Conservation (phyloP, 306 rosid species). For the Sphenostylis stenocarpa region DNA sequence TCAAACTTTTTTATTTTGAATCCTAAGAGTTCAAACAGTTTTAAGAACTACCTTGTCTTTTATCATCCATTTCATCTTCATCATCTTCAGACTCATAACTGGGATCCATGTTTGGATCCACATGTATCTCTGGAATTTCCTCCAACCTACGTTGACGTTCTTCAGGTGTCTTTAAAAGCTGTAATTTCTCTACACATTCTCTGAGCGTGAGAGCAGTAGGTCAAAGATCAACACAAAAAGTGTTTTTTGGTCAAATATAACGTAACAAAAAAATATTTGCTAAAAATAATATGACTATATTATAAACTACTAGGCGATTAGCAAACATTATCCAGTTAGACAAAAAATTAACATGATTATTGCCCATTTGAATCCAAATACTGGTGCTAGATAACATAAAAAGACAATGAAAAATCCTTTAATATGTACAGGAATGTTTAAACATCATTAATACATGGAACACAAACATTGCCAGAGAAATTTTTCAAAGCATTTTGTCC, state of each 20-base stretch:
- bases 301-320: conserved; percentile 10
- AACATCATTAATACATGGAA: not conserved
- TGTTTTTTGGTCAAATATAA: conserved; percentile 11
- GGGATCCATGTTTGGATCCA: conserved; percentile 97
- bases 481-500: not conserved
- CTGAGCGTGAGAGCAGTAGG: conserved; percentile 72
- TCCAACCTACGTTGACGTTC: conserved; percentile 97
- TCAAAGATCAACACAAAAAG: conserved; percentile 57
- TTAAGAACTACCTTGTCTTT: conserved; percentile 55
- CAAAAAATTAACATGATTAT: not conserved
- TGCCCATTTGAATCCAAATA: not conserved
- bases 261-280: not conserved
- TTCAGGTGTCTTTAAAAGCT: conserved; percentile 90
- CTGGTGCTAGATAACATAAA: conserved; percentile 1
- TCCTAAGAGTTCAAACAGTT: conserved; percentile 1
- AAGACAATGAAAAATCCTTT: not conserved
- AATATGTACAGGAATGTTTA: not conserved
- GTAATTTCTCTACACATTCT: conserved; percentile 99
- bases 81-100: conserved; percentile 94
- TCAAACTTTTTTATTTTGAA: not conserved
- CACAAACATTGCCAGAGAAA: not conserved
- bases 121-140: conserved; percentile 85
- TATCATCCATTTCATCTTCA: conserved; percentile 72
- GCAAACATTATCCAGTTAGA: not conserved
- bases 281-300: conserved; percentile 18